Conservation (phyloP, 768 basidiomycete genomes). For the Kwoniella newhampshirensis region DNA sequence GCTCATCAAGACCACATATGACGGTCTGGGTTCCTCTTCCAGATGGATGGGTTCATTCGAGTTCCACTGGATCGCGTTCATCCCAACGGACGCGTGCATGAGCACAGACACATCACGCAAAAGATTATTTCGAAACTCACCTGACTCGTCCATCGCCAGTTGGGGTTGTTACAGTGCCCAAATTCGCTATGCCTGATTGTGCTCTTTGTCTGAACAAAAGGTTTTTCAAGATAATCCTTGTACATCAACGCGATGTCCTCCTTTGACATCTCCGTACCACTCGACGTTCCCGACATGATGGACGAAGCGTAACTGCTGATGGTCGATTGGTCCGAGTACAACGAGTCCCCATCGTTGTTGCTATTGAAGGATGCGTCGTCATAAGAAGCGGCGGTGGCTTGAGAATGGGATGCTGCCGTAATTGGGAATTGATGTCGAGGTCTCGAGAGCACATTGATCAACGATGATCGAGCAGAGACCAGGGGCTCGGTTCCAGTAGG, state of each 20-base stretch:
- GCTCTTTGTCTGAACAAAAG: constrained; percentile 45
- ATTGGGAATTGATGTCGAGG: constrained; percentile 23
- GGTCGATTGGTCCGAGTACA: constrained; percentile 36
- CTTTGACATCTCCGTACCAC: constrained; percentile 2
- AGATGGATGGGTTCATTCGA: constrained; percentile 47
- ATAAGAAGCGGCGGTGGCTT: constrained; percentile 1
- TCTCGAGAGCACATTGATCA: constrained; percentile 45
- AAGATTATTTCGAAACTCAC: constrained; percentile 19
- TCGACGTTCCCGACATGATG: constrained; percentile 12
- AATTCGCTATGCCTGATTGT: constrained; percentile 70
- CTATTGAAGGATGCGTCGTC: constrained; percentile 9
- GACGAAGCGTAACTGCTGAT: constrained; percentile 38
- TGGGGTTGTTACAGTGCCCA: constrained; percentile 80
- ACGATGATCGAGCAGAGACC: constrained; percentile 38
- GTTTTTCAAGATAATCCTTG: constrained; percentile 43
- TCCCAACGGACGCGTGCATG: not conserved
- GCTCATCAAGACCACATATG: constrained; percentile 85
- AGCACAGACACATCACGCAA: not conserved
- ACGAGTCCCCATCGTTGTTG: constrained; percentile 31
- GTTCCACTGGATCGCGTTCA: constrained; percentile 41
- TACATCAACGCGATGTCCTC: constrained; percentile 42
- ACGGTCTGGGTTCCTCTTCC: constrained; percentile 70
- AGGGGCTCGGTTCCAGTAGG: constrained; percentile 13
- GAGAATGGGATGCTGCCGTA: constrained; percentile 7
- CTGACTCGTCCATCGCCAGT: constrained; percentile 59